Evolutionary conservation across 176 grass and related monocot genomes (phyloP), one percentile per base, ranked within the genome.

Genomic region (Raddia distichophylla): DNA sequence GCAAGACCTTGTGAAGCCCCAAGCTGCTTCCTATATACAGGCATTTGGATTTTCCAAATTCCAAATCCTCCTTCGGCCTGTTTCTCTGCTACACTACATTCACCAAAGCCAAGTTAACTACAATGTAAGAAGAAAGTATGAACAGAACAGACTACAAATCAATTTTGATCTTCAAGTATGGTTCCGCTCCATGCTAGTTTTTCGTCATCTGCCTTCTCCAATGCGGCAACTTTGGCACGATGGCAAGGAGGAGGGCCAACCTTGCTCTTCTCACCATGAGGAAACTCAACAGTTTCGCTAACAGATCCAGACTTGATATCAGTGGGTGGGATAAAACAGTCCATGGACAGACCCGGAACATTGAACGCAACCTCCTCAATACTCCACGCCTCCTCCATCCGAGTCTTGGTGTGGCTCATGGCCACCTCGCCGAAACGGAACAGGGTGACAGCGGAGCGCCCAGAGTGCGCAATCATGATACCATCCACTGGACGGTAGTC

Each of bases 361-460:
- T 95, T 90, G 78, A 95, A 95, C 5, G 79, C 93, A 2, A 90
- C 90, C 78, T 95, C 93, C 85, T 95, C 93, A 44, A 95, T 95
- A 55, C 73, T 87, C 93, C 93, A 95, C 18, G 82, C 87, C 85
- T 95, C 93, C 33, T 92, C 93, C 93, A 95, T 92, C 60, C 82
- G 60, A 32, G 82, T 92, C 85, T 90, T 92, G 44, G 87, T 90
- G 67, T 92, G 93, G 76, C 90, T 95, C 93, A 95, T 92, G 67
- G 93, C 93, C 27, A 87, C 81, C 82, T 95, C 93, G 9, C 93
- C 93, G 8, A 95, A 95, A 44, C 90, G 72, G 74, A 92, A 92
- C 14, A 95, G 71, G 10, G 90, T 95, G 37, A 90, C 93, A 5
- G 82, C 60, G 0, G 93, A 92, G 64, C 85, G 84, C 9, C 93